Evolutionary conservation across 495 filamentous ascomycete species (phyloP).

Genomic region (Cercophora newfieldiana): DNA sequence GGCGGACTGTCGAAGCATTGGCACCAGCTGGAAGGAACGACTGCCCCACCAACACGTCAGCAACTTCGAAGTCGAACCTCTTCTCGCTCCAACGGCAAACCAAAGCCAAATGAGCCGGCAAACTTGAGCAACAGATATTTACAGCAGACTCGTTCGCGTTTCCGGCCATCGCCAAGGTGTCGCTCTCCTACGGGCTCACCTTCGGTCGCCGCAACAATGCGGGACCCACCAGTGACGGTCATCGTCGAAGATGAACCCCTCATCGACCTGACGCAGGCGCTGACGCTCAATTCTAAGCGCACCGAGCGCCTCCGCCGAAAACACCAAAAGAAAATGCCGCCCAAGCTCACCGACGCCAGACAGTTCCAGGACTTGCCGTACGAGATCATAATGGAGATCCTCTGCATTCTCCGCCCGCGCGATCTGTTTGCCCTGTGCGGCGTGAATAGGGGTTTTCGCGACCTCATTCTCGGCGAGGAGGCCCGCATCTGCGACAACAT

Average conservation of each 20-base stretch:
- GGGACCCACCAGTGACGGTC: background rate
- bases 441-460: constrained; percentile 36
- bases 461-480: constrained; percentile 45
- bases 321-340: constrained; percentile 36
- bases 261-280: constrained; percentile 27
- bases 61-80: no score
- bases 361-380: constrained; percentile 40
- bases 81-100: no score
- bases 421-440: constrained; percentile 46
- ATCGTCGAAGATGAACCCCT: constrained; percentile 7
- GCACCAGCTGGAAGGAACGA: no score
- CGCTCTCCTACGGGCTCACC: background rate
- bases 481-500: constrained; percentile 39
- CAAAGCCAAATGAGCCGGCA: no score
- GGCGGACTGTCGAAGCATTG: no score
- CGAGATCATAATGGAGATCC: constrained; percentile 49
- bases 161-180: background rate
- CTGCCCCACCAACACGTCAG: no score
- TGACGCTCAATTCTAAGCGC: constrained; percentile 50
- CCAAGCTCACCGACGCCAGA: constrained; percentile 13
- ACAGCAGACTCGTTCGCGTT: no score
- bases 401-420: constrained; percentile 45
- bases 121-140: no score
- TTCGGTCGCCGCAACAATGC: background rate
- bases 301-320: constrained; percentile 49